Evolutionary conservation across 176 grass and related monocot species (phyloP), one percentile per base, ranked within the genome.

Genomic region (Triticum dicoccoides): DNA sequence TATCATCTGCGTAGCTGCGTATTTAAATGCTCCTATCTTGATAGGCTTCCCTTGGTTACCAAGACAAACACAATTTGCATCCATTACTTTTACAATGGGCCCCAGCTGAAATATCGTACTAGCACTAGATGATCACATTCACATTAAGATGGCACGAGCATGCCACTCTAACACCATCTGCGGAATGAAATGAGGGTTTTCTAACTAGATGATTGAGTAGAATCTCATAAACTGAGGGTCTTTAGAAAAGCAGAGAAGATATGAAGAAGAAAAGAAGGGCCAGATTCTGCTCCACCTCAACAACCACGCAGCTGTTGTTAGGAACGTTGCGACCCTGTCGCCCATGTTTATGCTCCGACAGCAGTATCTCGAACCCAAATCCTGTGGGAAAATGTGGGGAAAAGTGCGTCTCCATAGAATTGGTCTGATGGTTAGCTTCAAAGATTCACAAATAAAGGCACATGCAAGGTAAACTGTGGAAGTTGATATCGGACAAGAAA

Each of bases 351-450:
- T 59, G 45, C 76, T 30, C 66, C 13, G 20, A 74, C 56, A 64
- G 17, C 52, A 69, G 61, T 90, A 42, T 65, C 52, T 39, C 37
- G n/a, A 69, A 79, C 21, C 76, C n/a, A 52, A 54, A 79, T 52
- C n/a, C 27, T 5, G 62, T 21, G 25, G 8, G 13, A 69, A 56
- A 44, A 42, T 15, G 30, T 17, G 17, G 17, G 2, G 0, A 24
- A 73, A 82, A 24, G 17, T 49, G 23, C 8, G 8, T 18, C 29
- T 58, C 15, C 63, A 39, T n/a, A 32, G 59, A 30, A 77, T 77
- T 86, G 78, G 81, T 49, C 20, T 52, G 64, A 90, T 75, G 59
- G 84, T 87, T 91, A 69, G 81, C 85, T 87, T 91, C 74, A 38
- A 84, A 91, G 85, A 17, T 45, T 80, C 33, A 87, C 27, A 73